These are phyloP conservation scores for Dictyostelium capitatum DNA, from an alignment of 78 protist genomes.

Conservation along the genomic window DNA sequence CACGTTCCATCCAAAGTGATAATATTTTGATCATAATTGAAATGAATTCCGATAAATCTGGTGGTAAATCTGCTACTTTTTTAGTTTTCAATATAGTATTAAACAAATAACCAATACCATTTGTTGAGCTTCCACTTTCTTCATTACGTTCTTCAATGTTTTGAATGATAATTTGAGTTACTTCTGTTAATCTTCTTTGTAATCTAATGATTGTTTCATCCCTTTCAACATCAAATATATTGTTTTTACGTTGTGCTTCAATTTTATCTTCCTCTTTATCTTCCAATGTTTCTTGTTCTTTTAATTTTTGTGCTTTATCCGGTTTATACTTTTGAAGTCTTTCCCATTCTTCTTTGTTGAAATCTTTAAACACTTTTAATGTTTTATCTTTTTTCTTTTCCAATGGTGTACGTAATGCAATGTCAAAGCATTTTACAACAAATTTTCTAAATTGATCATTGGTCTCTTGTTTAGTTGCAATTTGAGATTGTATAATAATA, in stretches of 20 bases:
- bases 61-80: slow-evolving; percentile 34
- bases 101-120: slow-evolving; percentile 53
- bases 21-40: slow-evolving; percentile 27
- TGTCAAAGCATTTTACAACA: slow-evolving; percentile 75
- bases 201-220: slow-evolving; percentile 43
- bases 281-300: slow-evolving; percentile 54
- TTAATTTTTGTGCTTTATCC: too few species aligned
- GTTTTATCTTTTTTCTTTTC: slow-evolving; percentile 59
- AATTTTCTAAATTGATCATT: slow-evolving; percentile 65
- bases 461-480: slow-evolving; percentile 65
- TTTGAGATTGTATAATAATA: slow-evolving; percentile 45
- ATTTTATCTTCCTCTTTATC: slow-evolving; percentile 42
- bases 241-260: slow-evolving; percentile 13
- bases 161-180: slow-evolving; percentile 65
- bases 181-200: slow-evolving; percentile 38
- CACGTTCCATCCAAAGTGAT: slow-evolving; percentile 79
- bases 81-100: slow-evolving; percentile 19
- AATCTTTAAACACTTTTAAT: slow-evolving; percentile 39
- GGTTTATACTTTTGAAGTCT: background rate
- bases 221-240: slow-evolving; percentile 49
- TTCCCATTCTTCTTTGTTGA: background rate
- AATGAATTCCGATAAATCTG: slow-evolving; percentile 17
- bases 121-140: slow-evolving; percentile 8
- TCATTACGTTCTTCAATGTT: slow-evolving; percentile 48
- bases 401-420: slow-evolving; percentile 59